Percentiles rank a stretch among this genome's conserved stretches.
phyloP scores from a whole-genome alignment of 805 yeast genomes.

The Jamesozyma jinghongensis region DNA sequence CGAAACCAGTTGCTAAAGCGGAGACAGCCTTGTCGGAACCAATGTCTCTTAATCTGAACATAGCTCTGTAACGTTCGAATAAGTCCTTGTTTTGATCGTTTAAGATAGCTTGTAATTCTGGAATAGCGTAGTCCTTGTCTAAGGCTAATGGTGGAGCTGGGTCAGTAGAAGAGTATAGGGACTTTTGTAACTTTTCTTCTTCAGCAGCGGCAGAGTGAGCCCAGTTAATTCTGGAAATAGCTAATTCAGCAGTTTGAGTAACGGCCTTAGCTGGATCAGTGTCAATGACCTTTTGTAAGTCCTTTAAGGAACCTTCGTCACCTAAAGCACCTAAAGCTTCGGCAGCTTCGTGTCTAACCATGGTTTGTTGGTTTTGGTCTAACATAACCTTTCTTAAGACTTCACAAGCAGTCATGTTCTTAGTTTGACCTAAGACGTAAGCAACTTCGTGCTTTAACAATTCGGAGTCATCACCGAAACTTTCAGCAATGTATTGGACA shows the following conservation, averaged over 20 bases:
- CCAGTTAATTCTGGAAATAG: constrained; percentile 92
- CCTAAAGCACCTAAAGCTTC: constrained; percentile 97
- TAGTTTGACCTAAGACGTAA: constrained; percentile 92
- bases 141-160: constrained; percentile 97
- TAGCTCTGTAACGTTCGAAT: constrained; percentile 93
- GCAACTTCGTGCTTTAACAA: constrained; percentile 96
- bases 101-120: constrained; percentile 54
- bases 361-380: constrained; percentile 65
- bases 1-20: constrained; percentile 85
- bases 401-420: constrained; percentile 70
- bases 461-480: constrained; percentile 76
- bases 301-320: constrained; percentile 57
- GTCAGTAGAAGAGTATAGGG: constrained; percentile 80
- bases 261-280: constrained; percentile 82
- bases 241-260: constrained; percentile 95
- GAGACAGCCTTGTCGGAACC: constrained; percentile 88
- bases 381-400: constrained; percentile 61
- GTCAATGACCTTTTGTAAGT: constrained; percentile 52
- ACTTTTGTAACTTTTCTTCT: constrained; percentile 60
- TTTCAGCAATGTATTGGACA: constrained; percentile 74
- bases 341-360: constrained; percentile 99
- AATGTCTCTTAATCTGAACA: constrained; percentile 94
- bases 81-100: constrained; percentile 71
- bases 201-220: constrained; percentile 53
- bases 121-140: constrained; percentile 49